phyloP scores from a whole-genome alignment of 169 alveolate genomes.

The Eimeria falciformis region DNA sequence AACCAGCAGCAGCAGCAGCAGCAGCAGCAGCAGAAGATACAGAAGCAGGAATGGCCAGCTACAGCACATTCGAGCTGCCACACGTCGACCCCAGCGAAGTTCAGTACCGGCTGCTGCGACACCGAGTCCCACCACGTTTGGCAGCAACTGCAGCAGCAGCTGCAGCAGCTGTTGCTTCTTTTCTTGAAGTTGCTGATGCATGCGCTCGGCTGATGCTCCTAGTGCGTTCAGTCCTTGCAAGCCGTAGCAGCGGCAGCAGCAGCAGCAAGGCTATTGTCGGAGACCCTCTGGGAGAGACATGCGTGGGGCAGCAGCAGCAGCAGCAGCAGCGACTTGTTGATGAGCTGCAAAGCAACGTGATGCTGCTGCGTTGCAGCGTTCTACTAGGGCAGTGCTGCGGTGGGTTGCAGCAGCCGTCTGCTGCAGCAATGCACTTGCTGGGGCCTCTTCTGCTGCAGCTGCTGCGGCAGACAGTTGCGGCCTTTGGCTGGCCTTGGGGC shows the following conservation, averaged over 20 bases:
- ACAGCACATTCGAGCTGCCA: neutral
- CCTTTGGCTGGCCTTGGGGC: slow-evolving; percentile 24
- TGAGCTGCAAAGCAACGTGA: slow-evolving; percentile 25
- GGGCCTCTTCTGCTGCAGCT: slow-evolving; percentile 57
- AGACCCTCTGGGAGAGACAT: slow-evolving; percentile 25
- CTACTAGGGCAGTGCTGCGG: slow-evolving; percentile 5
- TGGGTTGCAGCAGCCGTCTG: slow-evolving; percentile 55
- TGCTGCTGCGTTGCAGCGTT: slow-evolving; percentile 63
- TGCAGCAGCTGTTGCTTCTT: slow-evolving; percentile 33
- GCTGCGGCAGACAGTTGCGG: slow-evolving; percentile 41
- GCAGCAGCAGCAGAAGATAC: slow-evolving; percentile 15
- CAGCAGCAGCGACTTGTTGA: slow-evolving; percentile 28
- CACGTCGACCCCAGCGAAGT: slow-evolving; percentile 17
- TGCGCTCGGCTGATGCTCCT: slow-evolving; percentile 50
- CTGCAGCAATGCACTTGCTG: slow-evolving; percentile 29
- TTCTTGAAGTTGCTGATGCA: slow-evolving; percentile 52
- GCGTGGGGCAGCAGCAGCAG: slow-evolving; percentile 27
- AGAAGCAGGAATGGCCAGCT: neutral
- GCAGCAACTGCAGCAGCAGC: slow-evolving; percentile 65
- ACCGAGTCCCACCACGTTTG: neutral
- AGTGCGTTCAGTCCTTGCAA: neutral
- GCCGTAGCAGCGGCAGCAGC: slow-evolving; percentile 19
- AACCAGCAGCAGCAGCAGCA: slow-evolving; percentile 33
- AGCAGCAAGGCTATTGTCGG: slow-evolving; percentile 10
- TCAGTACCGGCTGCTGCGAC: slow-evolving; percentile 53